Base-by-base conservation (phyloP, 2,329 filamentous ascomycete species). In the Cladosporium sp. region DNA sequence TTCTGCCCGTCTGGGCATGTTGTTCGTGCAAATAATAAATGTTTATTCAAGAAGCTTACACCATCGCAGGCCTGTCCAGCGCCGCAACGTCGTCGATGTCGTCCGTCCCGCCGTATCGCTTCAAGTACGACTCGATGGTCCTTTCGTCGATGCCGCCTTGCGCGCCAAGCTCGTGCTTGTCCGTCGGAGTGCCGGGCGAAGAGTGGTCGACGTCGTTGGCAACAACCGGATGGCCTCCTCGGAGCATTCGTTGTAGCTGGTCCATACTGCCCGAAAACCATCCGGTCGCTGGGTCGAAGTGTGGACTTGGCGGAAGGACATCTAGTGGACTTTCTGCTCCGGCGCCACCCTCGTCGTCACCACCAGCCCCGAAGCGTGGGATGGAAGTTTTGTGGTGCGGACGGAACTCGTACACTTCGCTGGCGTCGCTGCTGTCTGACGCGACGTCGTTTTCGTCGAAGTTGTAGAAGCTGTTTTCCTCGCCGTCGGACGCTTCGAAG, bases 261-360 rank as follows among this genome's bases (percentile, higher is more conserved):
- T 71, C 69, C 50, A 71, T 70, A 51, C 64, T 68, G 39, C 69
- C 69, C 43, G 64, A 60, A 52, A 69, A 71, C 69, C 69, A 71
- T 9, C 69, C 69, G 22, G 65, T 70, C 42, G 62, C 60, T 14
- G 66, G 63, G 55, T 70, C 66, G 49, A 70, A 67, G 9, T 66
- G 57, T 20, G 65, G 65, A 17, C 59, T 57, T 30, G 52, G 49
- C 3, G 54, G 59, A 51, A 51, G 55, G 39, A 55, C 57, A 55
- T 54, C 25, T 38, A 51, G 34, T 34, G 37, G 50, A 19, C 40
- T 42, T 28, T 51, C 49, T 37, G 49, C 3, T 3, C 43, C 50
- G 28, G 45, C 30, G 19, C 45, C 2, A 51, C 59, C 30, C 14
- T 51, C 49, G 14, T 37, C 49, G n/a, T 22, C 20, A 15, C 34